Base-by-base conservation (phyloP, 345 rosid species). In the Capsella bursapastoris region DNA sequence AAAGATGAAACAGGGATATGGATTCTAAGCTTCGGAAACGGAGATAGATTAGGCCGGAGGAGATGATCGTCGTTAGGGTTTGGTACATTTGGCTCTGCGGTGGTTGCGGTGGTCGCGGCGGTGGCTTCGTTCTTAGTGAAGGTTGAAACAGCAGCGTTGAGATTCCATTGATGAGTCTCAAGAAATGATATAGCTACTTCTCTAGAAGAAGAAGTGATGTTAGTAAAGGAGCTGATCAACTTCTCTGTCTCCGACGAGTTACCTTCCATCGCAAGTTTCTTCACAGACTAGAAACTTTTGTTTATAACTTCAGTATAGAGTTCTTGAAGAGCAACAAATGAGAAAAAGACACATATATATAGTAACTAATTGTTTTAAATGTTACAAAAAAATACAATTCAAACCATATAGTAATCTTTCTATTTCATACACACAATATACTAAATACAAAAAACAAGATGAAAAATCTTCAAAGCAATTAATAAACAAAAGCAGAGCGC, bases 161-260 rank as follows among this genome's bases (percentile, higher is more conserved):
- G 84, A 78, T 90, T 79, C 88, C 88, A 89, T 62, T 81, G 88
- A 78, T 86, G 96, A 70, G 85, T 81, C 78, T 93, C 97, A 34
- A 93, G 82, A 86, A 81, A 86, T 73, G 85, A 83, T 63, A 34
- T 71, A 59, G 96, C 97, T 82, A 86, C 88, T 61, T 87, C 83
- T 52, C 71, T 77, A 58, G 88, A 66, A 28, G 92, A 83, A n/a
- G 97, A 88, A 4, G 93, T 82, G 79, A 83, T 79, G 76, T 84
- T 86, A 44, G 79, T 43, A 73, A 93, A 93, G 66, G 90, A 85
- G 51, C 22, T 76, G 82, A 90, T 76, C 7, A 83, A 53, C 63
- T 45, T 45, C 4, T 69, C 71, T 3, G 3, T 53, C 35, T 55
- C 70, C 74, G 37, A 2, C 10, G 29, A 25, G 38, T 6, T 52